Evolutionary conservation across 2,329 filamentous ascomycete genomes (phyloP).

Genomic region (Neopestalotiopsis sp.): DNA sequence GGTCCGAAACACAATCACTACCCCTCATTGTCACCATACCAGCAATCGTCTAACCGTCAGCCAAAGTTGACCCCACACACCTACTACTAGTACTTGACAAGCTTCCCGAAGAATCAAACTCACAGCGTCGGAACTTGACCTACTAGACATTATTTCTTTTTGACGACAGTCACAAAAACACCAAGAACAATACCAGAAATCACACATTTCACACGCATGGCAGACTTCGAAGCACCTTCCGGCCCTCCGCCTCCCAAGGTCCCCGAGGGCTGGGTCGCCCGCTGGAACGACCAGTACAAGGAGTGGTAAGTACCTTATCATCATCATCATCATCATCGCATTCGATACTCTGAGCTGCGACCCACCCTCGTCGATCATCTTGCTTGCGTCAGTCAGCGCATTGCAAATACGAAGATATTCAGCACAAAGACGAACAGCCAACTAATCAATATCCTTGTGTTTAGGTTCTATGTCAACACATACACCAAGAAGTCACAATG

Average conservation of each 20-base stretch:
- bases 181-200: background rate
- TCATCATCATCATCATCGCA: slow-evolving; percentile 3
- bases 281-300: slow-evolving; percentile 87
- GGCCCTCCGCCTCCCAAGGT: slow-evolving; percentile 63
- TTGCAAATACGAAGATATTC: too few relatives aligned
- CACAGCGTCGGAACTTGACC: slow-evolving; percentile 4
- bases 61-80: background rate
- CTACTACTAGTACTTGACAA: slow-evolving; percentile 1
- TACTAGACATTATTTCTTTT: background rate
- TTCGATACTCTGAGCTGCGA: background rate
- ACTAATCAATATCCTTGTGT: background rate
- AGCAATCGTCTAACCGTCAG: background rate
- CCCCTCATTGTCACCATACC: slow-evolving; percentile 12
- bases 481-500: slow-evolving; percentile 89
- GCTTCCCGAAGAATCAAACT: background rate
- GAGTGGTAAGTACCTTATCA: slow-evolving; percentile 60
- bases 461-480: slow-evolving; percentile 89
- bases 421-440: background rate
- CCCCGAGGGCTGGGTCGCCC: slow-evolving; percentile 83
- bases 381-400: background rate
- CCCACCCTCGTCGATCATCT: background rate
- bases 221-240: slow-evolving; percentile 57
- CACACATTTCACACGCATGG: slow-evolving; percentile 45
- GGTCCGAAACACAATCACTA: slow-evolving; percentile 14
- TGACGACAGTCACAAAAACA: background rate